Base-by-base conservation (phyloP, 495 filamentous ascomycete species). In the Penicillium cosmopolitanum region DNA sequence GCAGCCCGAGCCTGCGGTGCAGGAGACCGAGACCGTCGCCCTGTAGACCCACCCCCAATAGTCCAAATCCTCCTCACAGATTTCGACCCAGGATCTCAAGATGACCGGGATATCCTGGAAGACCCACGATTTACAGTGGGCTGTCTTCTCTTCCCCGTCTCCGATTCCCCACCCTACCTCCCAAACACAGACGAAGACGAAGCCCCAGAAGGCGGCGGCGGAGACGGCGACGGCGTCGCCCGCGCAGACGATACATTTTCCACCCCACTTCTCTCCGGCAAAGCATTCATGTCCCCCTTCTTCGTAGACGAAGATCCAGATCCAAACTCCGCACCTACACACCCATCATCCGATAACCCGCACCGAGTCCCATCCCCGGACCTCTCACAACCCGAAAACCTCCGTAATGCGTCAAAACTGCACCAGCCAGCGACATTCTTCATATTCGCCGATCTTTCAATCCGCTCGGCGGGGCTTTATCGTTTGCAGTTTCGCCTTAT, bases 41-140 rank as follows among this genome's bases (percentile, higher is more conserved):
- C 96, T 28, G 92, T 98, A 50, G 95, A 98, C 64, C 95, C 95
- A 13, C 95, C 95, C 11, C 95, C 95, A 21, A 96, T 98, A 65
- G 85, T 98, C 13, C 89, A 98, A 66, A 85, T 98, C 34, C 83
- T 84, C 21, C 81, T 96, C 50, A 85, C 83, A 46, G 86, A 94
- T 61, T 84, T 80, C 73, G 65, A 85, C 70, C 66, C 81, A 65
- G 64, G 79, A 56, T 67, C 76, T 48, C 40, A 81, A 70, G 69
- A 80, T 15, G 75, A 87, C 80, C 51, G 75, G 62, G 71, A 82
- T 61, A 84, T 87, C 42, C 79, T 95, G 21, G 84, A 87, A 52
- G 88, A 91, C 68, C 86, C 88, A 15, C 87, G 89, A 70, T 88
- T 87, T 62, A 87, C 93, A 18, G 88, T 98, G 35, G 92, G 96